Evolutionary conservation across 805 yeast species (phyloP), one percentile per base, ranked within the genome.

Genomic region (Starmera amethionina): DNA sequence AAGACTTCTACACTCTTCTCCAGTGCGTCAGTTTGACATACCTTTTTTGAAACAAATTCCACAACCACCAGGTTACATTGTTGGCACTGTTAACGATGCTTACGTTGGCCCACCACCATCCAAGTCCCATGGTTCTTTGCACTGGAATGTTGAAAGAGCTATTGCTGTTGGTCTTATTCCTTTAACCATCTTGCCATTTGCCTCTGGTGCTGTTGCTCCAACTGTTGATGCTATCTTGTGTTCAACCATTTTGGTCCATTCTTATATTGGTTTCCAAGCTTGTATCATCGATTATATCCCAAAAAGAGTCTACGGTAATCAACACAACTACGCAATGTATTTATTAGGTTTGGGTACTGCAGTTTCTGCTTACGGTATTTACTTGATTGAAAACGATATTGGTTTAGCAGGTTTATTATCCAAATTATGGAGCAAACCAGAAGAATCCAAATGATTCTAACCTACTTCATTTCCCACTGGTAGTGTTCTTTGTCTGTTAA

Each of bases 211-310:
- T 13, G 62, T 76, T 46, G 68, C 79, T 5, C 82, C 95, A 11
- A 65, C 79, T 18, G 57, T 79, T 30, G 98, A 93, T 63, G 75
- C 94, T 6, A 55, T 77, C 1, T 72, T 87, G 49, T 75, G 85
- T 19, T 63, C 79, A 27, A 64, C 79, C 30, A 61, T 87, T 39
- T 63, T 90, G 51, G 73, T 80, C 44, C 97, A 93, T 65, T 72
- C 82, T 42, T 86, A 82, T 62, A 75, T 82, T 51, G 98, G 97
- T 11, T 76, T 93, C 64, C 82, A 82, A 62, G 71, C 94, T 36
- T 90, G 97, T 69, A 88, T 93, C 55, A 80, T 80, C 44, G 98
- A 90, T 64, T 93, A 90, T 65, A 81, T 90, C 41, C 97, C 96
- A 34, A 64, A 68, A 57, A 75, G 98, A 60, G 85, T 80, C 19